These are phyloP conservation scores for Phytopythium oedochilum DNA, from an alignment of 352 stramenopile genomes.

Conservation along the genomic window DNA sequence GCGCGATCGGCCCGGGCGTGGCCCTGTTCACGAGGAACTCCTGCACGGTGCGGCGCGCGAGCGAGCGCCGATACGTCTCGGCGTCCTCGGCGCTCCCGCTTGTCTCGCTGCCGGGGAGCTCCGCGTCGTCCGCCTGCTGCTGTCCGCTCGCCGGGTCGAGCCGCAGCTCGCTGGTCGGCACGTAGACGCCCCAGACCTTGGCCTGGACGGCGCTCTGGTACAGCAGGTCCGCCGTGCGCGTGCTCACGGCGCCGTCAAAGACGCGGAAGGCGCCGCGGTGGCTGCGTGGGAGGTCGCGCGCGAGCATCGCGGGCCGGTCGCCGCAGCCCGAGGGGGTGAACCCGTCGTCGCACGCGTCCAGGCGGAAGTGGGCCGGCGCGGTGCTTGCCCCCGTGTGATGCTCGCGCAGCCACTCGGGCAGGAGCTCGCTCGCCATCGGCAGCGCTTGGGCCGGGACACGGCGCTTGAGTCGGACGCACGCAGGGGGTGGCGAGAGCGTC, in stretches of 20 bases:
- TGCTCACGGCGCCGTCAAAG: slow-evolving; percentile 42
- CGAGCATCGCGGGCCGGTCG: slow-evolving; percentile 31
- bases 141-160: not conserved
- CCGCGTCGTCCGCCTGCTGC: slow-evolving; percentile 1
- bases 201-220: slow-evolving; percentile 52
- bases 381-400: slow-evolving; percentile 1
- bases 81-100: slow-evolving; percentile 10
- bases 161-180: slow-evolving; percentile 25
- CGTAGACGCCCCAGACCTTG: slow-evolving; percentile 68
- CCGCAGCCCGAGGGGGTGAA: slow-evolving; percentile 60
- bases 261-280: slow-evolving; percentile 24
- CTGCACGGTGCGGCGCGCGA: slow-evolving; percentile 39
- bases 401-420: slow-evolving; percentile 20
- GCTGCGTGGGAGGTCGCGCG: slow-evolving; percentile 37
- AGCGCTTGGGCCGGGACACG: too few relatives aligned
- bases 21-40: slow-evolving; percentile 46
- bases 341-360: slow-evolving; percentile 46
- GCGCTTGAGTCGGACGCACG: too few relatives aligned
- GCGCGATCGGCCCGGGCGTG: slow-evolving; percentile 14
- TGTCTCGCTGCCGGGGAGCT: slow-evolving; percentile 6
- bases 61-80: slow-evolving; percentile 28
- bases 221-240: slow-evolving; percentile 37
- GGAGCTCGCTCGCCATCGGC: slow-evolving; percentile 8
- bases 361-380: slow-evolving; percentile 15
- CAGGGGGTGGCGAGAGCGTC: too few relatives aligned